These are phyloP conservation scores for Barbarea vulgaris DNA, from an alignment of 345 rosid genomes.

Conservation along the genomic window DNA sequence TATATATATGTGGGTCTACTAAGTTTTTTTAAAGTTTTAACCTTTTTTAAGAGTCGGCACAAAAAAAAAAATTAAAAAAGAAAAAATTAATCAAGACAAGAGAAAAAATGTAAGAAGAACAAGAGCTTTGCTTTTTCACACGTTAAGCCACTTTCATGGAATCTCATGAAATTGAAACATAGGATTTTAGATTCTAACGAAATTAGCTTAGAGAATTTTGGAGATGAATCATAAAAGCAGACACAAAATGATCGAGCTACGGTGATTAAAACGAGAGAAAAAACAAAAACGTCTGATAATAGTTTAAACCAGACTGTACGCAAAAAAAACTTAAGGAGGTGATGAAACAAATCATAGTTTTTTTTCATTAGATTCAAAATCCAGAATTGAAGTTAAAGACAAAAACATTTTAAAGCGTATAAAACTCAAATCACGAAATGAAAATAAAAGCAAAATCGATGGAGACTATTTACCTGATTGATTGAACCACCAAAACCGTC, in stretches of 20 bases:
- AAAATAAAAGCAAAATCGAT: background rate
- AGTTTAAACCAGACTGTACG: constrained; percentile 37
- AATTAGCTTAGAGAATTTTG: background rate
- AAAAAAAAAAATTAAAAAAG: background rate
- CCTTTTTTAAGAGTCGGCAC: constrained; percentile 1
- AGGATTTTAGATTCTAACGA: constrained; percentile 12
- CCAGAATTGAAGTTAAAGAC: constrained; percentile 33
- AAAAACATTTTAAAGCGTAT: background rate
- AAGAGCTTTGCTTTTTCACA: constrained; percentile 20
- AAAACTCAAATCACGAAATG: constrained; percentile 2
- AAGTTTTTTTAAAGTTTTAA: background rate
- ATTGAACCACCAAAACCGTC: constrained; percentile 51
- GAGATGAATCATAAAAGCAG: constrained; percentile 17
- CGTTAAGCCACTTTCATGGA: constrained; percentile 22
- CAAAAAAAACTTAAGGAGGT: background rate
- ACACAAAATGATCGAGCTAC: constrained; percentile 3
- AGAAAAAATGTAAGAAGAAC: constrained; percentile 18
- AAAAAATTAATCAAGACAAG: background rate
- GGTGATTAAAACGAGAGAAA: background rate
- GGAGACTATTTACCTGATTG: constrained; percentile 59
- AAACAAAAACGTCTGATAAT: constrained; percentile 5
- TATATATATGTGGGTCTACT: background rate
- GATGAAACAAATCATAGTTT: constrained; percentile 27
- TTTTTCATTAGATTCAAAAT: background rate
- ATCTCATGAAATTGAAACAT: constrained; percentile 15